Conservation (phyloP, 2,329 filamentous ascomycete genomes). For the Sporothrix luriei region DNA sequence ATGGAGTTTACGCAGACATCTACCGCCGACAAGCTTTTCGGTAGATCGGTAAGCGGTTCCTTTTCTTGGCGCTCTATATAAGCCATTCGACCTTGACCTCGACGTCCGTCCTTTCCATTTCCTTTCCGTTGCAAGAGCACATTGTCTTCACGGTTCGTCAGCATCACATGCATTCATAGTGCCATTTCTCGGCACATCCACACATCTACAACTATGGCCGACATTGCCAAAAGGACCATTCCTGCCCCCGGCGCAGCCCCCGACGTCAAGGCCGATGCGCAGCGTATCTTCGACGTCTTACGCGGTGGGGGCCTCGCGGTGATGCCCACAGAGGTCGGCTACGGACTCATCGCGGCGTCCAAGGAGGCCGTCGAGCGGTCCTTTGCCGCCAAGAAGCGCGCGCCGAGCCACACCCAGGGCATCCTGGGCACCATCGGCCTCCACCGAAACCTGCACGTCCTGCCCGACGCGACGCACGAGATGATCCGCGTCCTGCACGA, state of each 20-base stretch:
- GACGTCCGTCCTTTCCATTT: not conserved
- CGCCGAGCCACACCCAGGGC: constrained; percentile 35
- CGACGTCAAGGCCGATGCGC: constrained; percentile 30
- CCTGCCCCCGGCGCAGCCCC: constrained; percentile 2
- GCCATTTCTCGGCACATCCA: not conserved
- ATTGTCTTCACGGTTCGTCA: too few relatives aligned
- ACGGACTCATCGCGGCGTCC: constrained; percentile 36
- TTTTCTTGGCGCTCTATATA: not conserved
- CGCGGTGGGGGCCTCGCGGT: constrained; percentile 37
- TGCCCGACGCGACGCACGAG: constrained; percentile 30
- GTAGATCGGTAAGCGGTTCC: not conserved
- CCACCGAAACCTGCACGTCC: constrained; percentile 36
- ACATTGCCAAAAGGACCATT: constrained; percentile 2
- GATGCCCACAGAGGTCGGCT: constrained; percentile 39
- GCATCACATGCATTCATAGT: too few relatives aligned
- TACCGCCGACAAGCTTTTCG: constrained; percentile 3
- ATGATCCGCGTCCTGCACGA: constrained; percentile 35
- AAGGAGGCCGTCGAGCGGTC: constrained; percentile 33
- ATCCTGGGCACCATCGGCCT: constrained; percentile 36
- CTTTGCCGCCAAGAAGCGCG: constrained; percentile 38
- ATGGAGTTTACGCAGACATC: not conserved
- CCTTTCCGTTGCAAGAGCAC: not conserved
- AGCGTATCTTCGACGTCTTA: constrained; percentile 32
- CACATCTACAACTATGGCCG: not conserved
- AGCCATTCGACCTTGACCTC: too few relatives aligned